A percentile compares a stretch with the other conserved stretches of the same genome.
These are phyloP conservation scores for Pseudotsuga menziesii DNA, from an alignment of 75 land plant genomes.

Conservation along the genomic window DNA sequence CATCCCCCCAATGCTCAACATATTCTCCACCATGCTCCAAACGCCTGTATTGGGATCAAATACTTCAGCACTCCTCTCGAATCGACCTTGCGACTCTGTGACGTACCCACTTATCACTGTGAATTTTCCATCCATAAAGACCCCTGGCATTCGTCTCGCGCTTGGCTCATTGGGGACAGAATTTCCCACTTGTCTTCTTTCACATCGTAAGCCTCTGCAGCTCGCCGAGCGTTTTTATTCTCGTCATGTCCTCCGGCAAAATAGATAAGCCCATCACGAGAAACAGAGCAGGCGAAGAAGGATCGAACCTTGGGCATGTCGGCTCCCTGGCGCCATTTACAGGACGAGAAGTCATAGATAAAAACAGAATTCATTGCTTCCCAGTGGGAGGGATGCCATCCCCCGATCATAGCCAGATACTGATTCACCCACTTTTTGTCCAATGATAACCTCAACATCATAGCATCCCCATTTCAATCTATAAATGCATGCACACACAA, in stretches of 20 bases:
- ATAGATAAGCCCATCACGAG: constrained; percentile 10
- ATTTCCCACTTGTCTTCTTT: constrained; percentile 39
- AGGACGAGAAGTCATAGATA: constrained; percentile 32
- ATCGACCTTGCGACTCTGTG: constrained; percentile 57
- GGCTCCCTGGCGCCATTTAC: constrained; percentile 40
- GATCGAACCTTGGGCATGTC: constrained; percentile 43
- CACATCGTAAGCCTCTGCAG: constrained; percentile 47
- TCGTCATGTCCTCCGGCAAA: constrained; percentile 84
- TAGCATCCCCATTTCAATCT: too few species aligned
- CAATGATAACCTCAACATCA: too few species aligned
- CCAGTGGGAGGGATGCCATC: constrained; percentile 39
- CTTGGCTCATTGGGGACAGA: constrained; percentile 47
- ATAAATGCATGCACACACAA: too few species aligned
- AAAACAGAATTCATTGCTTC: constrained; percentile 16
- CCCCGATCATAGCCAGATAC: constrained; percentile 43
- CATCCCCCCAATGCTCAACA: constrained; percentile 24
- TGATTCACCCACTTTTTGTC: constrained; percentile 21
- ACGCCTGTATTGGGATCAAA: constrained; percentile 21
- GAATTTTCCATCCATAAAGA: constrained; percentile 33
- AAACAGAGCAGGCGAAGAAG: constrained; percentile 53
- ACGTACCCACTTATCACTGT: constrained; percentile 66
- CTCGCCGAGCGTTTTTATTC: constrained; percentile 58
- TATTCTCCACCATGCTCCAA: constrained; percentile 45
- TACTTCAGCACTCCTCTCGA: constrained; percentile 34
- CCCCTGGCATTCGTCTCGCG: constrained; percentile 65